Evolutionary conservation across 768 basidiomycete genomes (phyloP).

Genomic region (Tulasnella calospora): DNA sequence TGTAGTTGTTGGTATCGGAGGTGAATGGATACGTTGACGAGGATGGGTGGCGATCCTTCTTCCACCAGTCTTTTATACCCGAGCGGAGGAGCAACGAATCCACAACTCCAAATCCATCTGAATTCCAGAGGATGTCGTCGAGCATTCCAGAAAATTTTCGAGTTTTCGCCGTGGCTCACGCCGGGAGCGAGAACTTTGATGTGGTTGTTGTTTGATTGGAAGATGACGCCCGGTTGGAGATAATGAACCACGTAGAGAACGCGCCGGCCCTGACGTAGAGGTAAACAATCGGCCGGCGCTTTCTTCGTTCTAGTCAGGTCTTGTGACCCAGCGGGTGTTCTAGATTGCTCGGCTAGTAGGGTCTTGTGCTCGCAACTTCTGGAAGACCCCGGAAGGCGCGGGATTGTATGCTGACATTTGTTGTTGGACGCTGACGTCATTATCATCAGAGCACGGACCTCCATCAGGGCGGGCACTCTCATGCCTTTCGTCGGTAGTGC

Average conservation of each 20-base stretch:
- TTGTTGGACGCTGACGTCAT: neutral
- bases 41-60: neutral
- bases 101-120: conserved; percentile 16
- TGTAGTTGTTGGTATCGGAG: neutral
- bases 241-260: neutral
- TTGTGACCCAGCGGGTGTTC: neutral
- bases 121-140: conserved; percentile 18
- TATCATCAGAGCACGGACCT: neutral
- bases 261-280: neutral
- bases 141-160: conserved; percentile 16
- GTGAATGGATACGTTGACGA: neutral
- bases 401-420: neutral
- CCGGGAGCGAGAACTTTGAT: neutral
- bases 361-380: neutral
- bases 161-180: neutral
- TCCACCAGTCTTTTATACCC: conserved; percentile 15
- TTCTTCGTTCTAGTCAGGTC: neutral
- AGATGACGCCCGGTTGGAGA: neutral
- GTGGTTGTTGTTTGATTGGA: neutral
- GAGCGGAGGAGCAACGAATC: neutral
- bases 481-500: no score
- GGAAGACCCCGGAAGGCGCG: neutral
- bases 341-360: neutral
- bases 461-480: neutral
- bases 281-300: neutral